Conservation (phyloP, 768 basidiomycete species). For the Lyophyllum semitale region DNA sequence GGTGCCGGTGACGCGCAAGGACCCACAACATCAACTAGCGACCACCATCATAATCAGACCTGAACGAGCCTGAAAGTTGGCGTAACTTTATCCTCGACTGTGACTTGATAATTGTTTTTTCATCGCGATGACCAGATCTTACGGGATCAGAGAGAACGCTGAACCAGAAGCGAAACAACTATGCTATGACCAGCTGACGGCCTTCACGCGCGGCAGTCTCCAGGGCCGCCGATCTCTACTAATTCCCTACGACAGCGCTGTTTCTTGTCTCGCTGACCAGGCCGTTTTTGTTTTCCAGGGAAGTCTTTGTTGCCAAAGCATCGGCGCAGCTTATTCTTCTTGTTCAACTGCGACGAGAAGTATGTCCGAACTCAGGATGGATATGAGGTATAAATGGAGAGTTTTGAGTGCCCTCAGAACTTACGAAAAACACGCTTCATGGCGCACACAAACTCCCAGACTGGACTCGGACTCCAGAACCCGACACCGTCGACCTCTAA, state of each 20-base stretch:
- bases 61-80: background rate
- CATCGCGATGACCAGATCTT: no score
- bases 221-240: background rate
- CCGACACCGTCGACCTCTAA: no score
- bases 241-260: background rate
- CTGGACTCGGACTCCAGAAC: no score
- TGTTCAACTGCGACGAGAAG: no score
- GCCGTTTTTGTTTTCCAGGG: background rate
- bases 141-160: no score
- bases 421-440: no score
- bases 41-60: background rate
- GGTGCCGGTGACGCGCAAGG: background rate
- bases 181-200: background rate
- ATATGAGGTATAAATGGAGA: no score
- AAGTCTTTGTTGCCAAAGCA: background rate
- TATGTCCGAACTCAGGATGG: no score
- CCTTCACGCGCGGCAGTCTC: background rate
- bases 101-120: no score
- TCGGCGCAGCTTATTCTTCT: background rate
- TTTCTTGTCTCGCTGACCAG: background rate
- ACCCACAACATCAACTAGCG: background rate
- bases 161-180: background rate
- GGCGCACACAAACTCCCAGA: no score
- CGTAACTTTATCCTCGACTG: background rate
- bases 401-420: no score